phyloP scores from a whole-genome alignment of 2,329 filamentous ascomycete genomes.

The Tolypocladium ophioglossoides region DNA sequence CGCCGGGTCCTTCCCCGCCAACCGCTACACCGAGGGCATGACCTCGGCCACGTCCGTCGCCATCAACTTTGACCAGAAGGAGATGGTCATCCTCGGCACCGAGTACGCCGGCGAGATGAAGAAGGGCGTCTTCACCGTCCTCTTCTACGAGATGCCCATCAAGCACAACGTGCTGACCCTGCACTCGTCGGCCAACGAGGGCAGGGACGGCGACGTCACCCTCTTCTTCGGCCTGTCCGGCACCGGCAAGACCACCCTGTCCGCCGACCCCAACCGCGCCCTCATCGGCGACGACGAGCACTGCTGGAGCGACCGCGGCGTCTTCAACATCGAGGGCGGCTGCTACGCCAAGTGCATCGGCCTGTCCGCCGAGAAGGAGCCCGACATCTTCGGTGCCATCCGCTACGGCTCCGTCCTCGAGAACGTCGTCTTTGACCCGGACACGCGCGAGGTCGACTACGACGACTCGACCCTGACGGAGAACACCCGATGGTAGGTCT shows the following conservation, averaged over 20 bases:
- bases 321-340: slow-evolving; percentile 99
- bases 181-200: slow-evolving; percentile 98
- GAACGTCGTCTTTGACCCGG: slow-evolving; percentile 95
- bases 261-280: slow-evolving; percentile 90
- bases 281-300: slow-evolving; percentile 99
- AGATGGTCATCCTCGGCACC: slow-evolving; percentile 99
- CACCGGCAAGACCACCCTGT: slow-evolving; percentile 97
- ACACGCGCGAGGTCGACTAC: slow-evolving; percentile 86
- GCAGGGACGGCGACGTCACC: slow-evolving; percentile 86
- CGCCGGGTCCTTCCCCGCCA: slow-evolving; percentile 94
- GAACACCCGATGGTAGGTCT: slow-evolving; percentile 70
- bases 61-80: slow-evolving; percentile 98
- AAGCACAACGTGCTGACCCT: slow-evolving; percentile 99
- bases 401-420: slow-evolving; percentile 94
- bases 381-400: slow-evolving; percentile 94
- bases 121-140: slow-evolving; percentile 96
- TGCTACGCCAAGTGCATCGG: slow-evolving; percentile 99
- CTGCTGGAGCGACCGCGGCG: slow-evolving; percentile 93
- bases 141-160: slow-evolving; percentile 99
- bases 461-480: slow-evolving; percentile 91
- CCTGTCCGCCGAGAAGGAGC: slow-evolving; percentile 96
- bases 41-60: slow-evolving; percentile 95
- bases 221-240: slow-evolving; percentile 99
- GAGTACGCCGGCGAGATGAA: slow-evolving; percentile 84
- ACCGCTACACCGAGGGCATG: slow-evolving; percentile 97